Base-by-base conservation (phyloP, 257 asterid species). In the Solanum rostratum region DNA sequence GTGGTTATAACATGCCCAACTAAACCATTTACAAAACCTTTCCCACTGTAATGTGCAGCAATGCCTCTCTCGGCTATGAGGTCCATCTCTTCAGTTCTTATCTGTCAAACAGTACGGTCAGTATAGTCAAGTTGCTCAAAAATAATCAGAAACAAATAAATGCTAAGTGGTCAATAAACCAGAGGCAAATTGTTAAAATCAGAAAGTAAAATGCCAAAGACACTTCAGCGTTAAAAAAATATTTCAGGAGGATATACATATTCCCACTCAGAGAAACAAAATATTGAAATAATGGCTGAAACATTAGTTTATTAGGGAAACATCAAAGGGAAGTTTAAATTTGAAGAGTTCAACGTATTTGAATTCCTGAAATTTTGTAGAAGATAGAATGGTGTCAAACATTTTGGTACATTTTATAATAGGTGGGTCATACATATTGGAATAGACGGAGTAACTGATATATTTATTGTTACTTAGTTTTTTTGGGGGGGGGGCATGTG, bases 71-170 rank as follows among this genome's bases (percentile, higher is more conserved):
- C 93, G 46, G 96, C 97, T 84, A 95, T 95, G 88, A 95, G 89
- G 91, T 95, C 97, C 99, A 95, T 95, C 89, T 93, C 97, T 89
- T 95, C 97, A 7, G 98, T 95, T 86, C 98, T 91, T 79, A 95
- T 93, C 99, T 95, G 93, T 85, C 87, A 88, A 85, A 54, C 74
- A 69, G 12, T 49, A 81, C 3, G 63, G 8, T 43, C n/a, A 49
- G 39, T 24, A 49, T 49, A 49, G 49, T 27, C 82, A 9, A 49
- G 82, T 50, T 49, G 82, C 62, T 76, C 13, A 16, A 76, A 52
- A 29, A 76, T 76, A 9, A 76, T 29, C 81, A 74, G 8, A 74
- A 49, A 52, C 45, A 76, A 46, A 76, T 27, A 49, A 76, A 52
- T 76, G 82, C 45, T 4, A 7, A 49, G 62, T 76, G 49, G 15